phyloP scores from a whole-genome alignment of 768 basidiomycete species.

The Suillus subalutaceus region DNA sequence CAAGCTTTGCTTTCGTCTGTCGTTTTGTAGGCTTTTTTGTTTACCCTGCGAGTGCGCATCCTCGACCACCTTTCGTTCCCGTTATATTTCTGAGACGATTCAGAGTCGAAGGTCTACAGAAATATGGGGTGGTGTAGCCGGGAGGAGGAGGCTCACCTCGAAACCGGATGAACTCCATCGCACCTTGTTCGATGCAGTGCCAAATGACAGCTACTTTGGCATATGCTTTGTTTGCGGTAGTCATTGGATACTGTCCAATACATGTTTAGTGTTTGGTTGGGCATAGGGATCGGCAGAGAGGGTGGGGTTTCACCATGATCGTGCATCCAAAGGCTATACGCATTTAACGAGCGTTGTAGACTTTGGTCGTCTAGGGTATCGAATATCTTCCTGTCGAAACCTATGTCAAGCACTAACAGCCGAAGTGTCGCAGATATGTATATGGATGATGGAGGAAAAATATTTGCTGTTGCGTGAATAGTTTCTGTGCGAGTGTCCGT shows the following conservation, averaged over 20 bases:
- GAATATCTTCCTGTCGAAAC: too few relatives aligned
- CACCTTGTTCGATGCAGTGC: slow-evolving; percentile 57
- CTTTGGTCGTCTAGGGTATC: neutral
- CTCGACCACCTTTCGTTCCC: slow-evolving; percentile 39
- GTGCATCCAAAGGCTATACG: slow-evolving; percentile 56
- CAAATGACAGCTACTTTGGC: slow-evolving; percentile 61
- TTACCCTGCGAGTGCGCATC: slow-evolving; percentile 7
- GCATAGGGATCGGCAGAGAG: slow-evolving; percentile 35
- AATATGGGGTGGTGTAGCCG: slow-evolving; percentile 42
- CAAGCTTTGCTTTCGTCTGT: slow-evolving; percentile 28
- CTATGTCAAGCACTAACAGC: too few relatives aligned
- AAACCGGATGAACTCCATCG: slow-evolving; percentile 63
- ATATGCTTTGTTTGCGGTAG: slow-evolving; percentile 60
- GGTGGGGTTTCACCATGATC: slow-evolving; percentile 38
- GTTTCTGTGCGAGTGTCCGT: too few relatives aligned
- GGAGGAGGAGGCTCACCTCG: slow-evolving; percentile 46
- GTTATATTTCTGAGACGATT: slow-evolving; percentile 17
- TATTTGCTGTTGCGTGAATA: too few relatives aligned
- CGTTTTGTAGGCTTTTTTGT: slow-evolving; percentile 25
- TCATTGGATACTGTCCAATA: slow-evolving; percentile 49
- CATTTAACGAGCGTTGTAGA: neutral
- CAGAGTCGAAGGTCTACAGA: slow-evolving; percentile 26
- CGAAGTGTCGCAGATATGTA: too few relatives aligned
- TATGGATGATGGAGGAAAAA: too few relatives aligned
- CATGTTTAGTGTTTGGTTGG: slow-evolving; percentile 36